Base-by-base conservation (phyloP, 495 filamentous ascomycete species). In the Talaromyces stipitatus region DNA sequence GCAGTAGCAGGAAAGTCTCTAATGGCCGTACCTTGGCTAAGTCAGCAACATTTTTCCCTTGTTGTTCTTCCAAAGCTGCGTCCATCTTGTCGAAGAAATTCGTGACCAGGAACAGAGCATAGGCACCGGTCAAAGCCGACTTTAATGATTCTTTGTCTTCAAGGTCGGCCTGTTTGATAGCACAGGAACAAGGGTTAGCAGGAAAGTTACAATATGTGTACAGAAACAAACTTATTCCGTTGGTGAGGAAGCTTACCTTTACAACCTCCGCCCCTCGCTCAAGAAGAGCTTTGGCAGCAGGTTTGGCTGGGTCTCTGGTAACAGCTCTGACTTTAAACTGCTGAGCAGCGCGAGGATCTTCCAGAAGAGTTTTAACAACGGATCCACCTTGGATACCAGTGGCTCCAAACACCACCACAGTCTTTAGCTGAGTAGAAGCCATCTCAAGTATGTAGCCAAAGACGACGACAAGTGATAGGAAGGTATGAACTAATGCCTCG, bases 31-130 rank as follows among this genome's bases (percentile, higher is more conserved):
- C 51, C 51, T 54, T 54, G 8, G 74, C 75, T 11, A 78, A 78
- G 47, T 79, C 72, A 5, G 76, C 79, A 26, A 84, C 76, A 56
- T 79, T 76, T 58, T 77, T 76, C n/a, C 81, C 82, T 58, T 83
- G 80, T 55, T 62, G 58, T 27, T 73, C 62, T 57, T 85, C 82
- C 10, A 71, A 58, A n/a, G 75, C 69, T 30, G 70, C 65, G 27
- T 65, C 66, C 54, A 69, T 66, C 27, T 65, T 68, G 56, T 79
- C 58, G 55, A 55, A 73, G 68, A 79, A 84, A 65, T 83, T 81
- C 14, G 84, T 86, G n/a, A 84, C 71, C 20, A 63, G 74, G 64
- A 78, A 88, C 56, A 86, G 75, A 12, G 71, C 76, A 69, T 80
- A 65, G 0, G 83, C 73, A 30, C 78, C 81, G 16, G 69, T 65